Evolutionary conservation across 2,329 filamentous ascomycete genomes (phyloP).

Genomic region (Colletotrichum filicis): DNA sequence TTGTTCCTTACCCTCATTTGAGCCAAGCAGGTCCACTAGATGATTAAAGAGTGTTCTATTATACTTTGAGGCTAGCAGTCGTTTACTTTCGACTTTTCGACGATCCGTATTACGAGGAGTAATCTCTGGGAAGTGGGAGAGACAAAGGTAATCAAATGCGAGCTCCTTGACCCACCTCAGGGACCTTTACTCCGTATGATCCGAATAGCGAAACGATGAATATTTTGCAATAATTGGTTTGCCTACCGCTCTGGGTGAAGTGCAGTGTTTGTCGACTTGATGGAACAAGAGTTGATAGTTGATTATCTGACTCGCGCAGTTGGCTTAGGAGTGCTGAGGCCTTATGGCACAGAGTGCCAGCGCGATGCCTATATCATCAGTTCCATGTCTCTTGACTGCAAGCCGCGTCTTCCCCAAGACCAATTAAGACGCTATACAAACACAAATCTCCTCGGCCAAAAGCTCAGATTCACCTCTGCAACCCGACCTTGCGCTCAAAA

Average conservation of each 20-base stretch:
- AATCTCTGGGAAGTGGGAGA: not conserved
- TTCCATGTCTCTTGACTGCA: not conserved
- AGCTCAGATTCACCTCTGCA: not conserved
- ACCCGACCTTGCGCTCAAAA: not conserved
- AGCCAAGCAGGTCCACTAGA: not conserved
- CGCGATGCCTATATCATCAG: not conserved
- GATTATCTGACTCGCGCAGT: not conserved
- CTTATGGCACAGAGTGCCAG: not conserved
- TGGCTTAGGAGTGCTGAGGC: not conserved
- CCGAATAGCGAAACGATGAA: fast-evolving
- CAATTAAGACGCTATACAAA: not conserved
- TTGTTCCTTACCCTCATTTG: too few relatives aligned
- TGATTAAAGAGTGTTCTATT: not conserved
- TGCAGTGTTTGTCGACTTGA: too few relatives aligned
- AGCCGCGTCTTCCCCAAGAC: not conserved
- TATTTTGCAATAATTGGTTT: too few relatives aligned
- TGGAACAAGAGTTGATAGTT: too few relatives aligned
- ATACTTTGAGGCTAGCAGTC: not conserved
- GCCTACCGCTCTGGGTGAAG: too few relatives aligned
- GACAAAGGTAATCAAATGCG: not conserved
- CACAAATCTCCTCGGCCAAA: not conserved
- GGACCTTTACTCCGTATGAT: too few relatives aligned
- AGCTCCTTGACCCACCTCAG: too few relatives aligned
- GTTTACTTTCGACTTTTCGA: not conserved
- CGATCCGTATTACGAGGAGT: not conserved